Base-by-base conservation (phyloP, 768 basidiomycete genomes). In the Xerocomellus intermedius region DNA sequence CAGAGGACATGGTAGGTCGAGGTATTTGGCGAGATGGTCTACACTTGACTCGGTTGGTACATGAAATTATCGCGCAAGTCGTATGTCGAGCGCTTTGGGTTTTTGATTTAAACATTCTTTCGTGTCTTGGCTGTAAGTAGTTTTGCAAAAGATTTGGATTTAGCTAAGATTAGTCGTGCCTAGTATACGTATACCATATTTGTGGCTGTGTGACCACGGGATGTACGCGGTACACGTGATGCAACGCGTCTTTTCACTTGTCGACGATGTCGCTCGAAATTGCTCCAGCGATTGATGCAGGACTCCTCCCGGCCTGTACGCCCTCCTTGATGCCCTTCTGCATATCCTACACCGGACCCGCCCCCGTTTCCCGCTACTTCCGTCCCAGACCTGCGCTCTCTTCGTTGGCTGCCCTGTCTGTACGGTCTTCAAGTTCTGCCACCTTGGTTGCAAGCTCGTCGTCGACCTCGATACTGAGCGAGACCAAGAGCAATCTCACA, bases 241-340 rank as follows among this genome's bases (percentile, higher is more conserved):
- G 4, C n/a, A 44, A 33, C 38, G 19, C 37, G 42, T 50, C 33
- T 35, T 37, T 32, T 36, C 12, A 17, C 50, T 26, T 13, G 16
- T 22, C 16, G 4, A 43, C 39, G 16, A 58, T 58, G 64, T 54
- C 41, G 22, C 50, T 64, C 42, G 64, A 72, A 56, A 64, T 72
- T 35, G 52, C 38, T n/a, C 48, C 61, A 24, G 48, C 3, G 17
- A n/a, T 26, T 4, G 55, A 55, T 30, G 54, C 21, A 30, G 24
- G 13, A 2, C 45, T 5, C 13, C 56, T 58, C 60, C 80, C 10
- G 66, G 73, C n/a, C 54, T 83, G 81, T 44, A 74, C 72, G 3
- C 89, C 88, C 1, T 79, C 85, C 64, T 77, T 94, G 30, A 91
- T 94, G 88, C 91, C 91, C 5, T 94, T 94, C 58, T 83, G 87